Evolutionary conservation across 2,329 filamentous ascomycete species (phyloP).

Genomic region (Cladophialophora chaetospira): DNA sequence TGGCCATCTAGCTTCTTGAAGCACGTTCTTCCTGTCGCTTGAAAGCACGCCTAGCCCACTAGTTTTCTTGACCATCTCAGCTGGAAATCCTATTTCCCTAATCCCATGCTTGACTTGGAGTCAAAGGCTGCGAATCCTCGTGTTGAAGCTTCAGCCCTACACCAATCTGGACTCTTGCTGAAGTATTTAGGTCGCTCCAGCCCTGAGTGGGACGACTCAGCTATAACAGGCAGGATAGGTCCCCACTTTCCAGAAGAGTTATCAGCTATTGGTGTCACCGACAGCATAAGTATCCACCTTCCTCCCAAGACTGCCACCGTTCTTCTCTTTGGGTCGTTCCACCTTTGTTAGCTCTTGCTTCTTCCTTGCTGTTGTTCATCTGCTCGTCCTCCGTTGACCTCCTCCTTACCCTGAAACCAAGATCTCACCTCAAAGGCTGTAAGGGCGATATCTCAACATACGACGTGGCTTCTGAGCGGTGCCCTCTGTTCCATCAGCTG

Average conservation of each 20-base stretch:
- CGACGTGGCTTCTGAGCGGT: too few relatives aligned
- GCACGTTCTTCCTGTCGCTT: not conserved
- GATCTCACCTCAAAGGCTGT: not conserved
- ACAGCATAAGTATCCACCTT: not conserved
- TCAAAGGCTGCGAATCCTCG: not conserved
- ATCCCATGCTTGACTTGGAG: not conserved
- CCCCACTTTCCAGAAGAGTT: too few relatives aligned
- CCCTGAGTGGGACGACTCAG: not conserved
- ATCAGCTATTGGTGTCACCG: not conserved
- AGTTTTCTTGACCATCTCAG: not conserved
- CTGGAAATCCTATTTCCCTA: not conserved
- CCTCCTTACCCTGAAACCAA: not conserved
- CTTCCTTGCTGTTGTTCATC: not conserved
- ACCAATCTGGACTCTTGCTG: not conserved
- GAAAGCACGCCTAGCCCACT: not conserved
- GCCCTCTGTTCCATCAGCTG: too few relatives aligned
- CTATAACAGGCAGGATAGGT: not conserved
- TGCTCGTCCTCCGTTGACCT: not conserved
- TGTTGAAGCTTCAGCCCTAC: not conserved
- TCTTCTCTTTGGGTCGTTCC: not conserved
- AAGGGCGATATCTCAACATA: too few relatives aligned
- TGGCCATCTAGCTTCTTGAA: not conserved
- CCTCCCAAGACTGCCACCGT: not conserved
- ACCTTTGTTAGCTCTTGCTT: not conserved
- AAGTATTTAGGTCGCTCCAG: not conserved